Evolutionary conservation across 805 yeast species (phyloP), one percentile per base, ranked within the genome.

Genomic region (Candida jianshihensis): DNA sequence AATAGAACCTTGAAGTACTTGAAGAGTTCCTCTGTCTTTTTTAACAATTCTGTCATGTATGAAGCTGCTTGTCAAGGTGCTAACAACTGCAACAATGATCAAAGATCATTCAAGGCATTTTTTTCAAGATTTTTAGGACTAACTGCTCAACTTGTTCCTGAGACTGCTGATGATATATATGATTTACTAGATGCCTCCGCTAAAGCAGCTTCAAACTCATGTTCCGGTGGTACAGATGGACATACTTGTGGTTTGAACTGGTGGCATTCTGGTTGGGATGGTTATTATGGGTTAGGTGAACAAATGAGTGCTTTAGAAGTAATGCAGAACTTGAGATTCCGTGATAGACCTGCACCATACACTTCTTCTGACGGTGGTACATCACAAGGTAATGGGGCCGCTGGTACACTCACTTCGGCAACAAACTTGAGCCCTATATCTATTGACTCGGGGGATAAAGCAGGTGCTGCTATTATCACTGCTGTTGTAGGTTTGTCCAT

Each of bases 241-340:
- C 77, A 79, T 46, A 86, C 95, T 0, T 87, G 96, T 62, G 95
- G 95, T 31, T 57, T 70, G 36, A 65, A 79, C 56, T 86, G 96
- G 96, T 55, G 70, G 12, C 41, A 48, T 13, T 60, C 60, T 26
- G 65, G 71, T 5, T 82, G 81, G 75, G 95, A 85, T 56, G 75
- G 71, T 1, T 53, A 49, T 38, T 84, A 73, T 48, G 95, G 95
- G 1, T 68, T 86, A 27, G 95, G 95, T 34, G 94, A 87, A 59
- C 95, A 86, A 58, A 79, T 83, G 70, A 63, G 75, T 25, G 94
- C 94, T 0, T 60, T 84, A 35, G 95, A 85, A 49, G 64, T 59
- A 3, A 65, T 72, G 51, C 65, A 59, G 31, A 66, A 62, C 30
- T 47, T 67, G 29, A 49, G 57, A 43, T 49, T 57, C 12, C 39